Evolutionary conservation across 495 filamentous ascomycete genomes (phyloP).

Genomic region (Podospora tetraspora): DNA sequence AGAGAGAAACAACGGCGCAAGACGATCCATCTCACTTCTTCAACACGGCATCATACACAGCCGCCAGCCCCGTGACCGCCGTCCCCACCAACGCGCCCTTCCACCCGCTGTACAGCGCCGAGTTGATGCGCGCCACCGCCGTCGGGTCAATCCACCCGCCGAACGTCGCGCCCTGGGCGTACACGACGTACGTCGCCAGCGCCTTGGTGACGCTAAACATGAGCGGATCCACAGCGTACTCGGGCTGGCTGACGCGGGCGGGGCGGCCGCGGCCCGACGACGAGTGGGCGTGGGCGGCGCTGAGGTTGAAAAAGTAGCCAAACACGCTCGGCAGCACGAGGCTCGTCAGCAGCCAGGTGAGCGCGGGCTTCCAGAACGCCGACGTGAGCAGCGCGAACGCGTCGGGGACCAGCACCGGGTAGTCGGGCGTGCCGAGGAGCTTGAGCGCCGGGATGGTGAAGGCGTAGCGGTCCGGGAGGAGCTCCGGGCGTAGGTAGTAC

Average conservation of each 20-base stretch:
- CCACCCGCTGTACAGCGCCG: conserved; percentile 65
- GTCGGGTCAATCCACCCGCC: conserved; percentile 54
- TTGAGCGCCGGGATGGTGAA: conserved; percentile 61
- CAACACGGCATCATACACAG: conserved; percentile 79
- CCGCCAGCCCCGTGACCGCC: conserved; percentile 61
- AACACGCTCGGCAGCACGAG: conserved; percentile 61
- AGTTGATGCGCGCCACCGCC: conserved; percentile 57
- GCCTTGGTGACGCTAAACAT: conserved; percentile 86
- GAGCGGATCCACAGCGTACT: conserved; percentile 70
- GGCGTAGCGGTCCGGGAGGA: conserved; percentile 64
- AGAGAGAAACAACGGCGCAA: neutral
- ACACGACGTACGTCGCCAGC: conserved; percentile 70
- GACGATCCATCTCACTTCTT: conserved; percentile 49
- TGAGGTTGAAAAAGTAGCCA: conserved; percentile 87
- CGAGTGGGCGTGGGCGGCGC: conserved; percentile 33
- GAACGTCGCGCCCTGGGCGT: conserved; percentile 62
- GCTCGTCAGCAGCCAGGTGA: conserved; percentile 71
- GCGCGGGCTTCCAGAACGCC: conserved; percentile 76
- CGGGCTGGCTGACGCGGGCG: conserved; percentile 4
- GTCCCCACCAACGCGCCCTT: conserved; percentile 65
- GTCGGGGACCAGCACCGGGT: conserved; percentile 66
- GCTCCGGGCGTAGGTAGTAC: conserved; percentile 51
- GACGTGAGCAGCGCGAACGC: conserved; percentile 71
- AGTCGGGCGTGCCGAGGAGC: conserved; percentile 43
- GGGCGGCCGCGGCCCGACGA: conserved; percentile 27